A percentile compares a stretch with the other conserved stretches of the same genome.
Evolutionary conservation across 2,329 filamentous ascomycete genomes (phyloP).

Genomic region (Albophoma yamanashiensis): DNA sequence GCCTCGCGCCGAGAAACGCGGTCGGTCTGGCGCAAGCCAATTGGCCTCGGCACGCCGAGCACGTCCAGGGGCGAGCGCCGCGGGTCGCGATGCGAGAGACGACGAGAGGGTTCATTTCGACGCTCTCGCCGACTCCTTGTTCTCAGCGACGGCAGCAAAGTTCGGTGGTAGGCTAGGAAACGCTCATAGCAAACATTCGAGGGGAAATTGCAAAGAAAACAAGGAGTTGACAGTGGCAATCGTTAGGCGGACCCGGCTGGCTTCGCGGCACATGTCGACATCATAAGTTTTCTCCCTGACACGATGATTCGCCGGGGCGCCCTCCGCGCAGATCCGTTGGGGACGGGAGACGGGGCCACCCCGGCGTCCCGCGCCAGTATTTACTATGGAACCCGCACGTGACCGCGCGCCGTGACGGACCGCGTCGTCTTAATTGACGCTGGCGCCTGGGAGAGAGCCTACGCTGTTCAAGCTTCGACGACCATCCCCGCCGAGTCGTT

Average conservation of each 20-base stretch:
- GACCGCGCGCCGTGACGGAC: neutral
- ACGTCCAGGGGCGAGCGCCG: conserved; percentile 32
- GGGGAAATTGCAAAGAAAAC: neutral
- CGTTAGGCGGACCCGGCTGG: neutral
- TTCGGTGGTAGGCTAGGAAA: neutral
- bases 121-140: neutral
- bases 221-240: neutral
- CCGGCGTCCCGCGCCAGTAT: neutral
- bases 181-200: conserved; percentile 5
- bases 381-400: neutral
- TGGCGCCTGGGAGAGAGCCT: neutral
- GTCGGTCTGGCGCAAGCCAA: conserved; percentile 19
- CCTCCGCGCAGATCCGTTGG: neutral
- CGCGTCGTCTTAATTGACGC: neutral
- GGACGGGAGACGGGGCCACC: neutral
- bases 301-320: conserved; percentile 10
- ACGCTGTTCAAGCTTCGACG: neutral
- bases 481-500: neutral
- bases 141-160: neutral
- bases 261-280: conserved; percentile 1
- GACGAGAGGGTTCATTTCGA: conserved; percentile 31
- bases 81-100: conserved; percentile 24
- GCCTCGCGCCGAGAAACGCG: conserved; percentile 12
- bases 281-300: conserved; percentile 5
- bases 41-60: conserved; percentile 32